Evolutionary conservation across 805 yeast species (phyloP).

Genomic region (Blastobotrys mokoenaii): DNA sequence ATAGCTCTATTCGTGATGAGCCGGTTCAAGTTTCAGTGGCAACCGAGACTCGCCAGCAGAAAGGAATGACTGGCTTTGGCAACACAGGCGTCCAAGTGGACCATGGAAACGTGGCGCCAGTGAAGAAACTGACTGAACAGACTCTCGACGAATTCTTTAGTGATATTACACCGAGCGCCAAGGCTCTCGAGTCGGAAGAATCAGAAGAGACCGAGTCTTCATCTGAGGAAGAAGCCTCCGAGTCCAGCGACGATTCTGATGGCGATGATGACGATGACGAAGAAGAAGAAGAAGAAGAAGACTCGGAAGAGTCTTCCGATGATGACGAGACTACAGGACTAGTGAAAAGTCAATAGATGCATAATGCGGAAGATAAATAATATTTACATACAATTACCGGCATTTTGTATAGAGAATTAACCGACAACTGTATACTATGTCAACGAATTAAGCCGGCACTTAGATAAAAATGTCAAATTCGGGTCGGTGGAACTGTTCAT

Average conservation of each 20-base stretch:
- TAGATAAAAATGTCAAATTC: conserved; percentile 43
- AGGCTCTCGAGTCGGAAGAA: conserved; percentile 16
- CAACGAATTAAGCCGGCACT: neutral
- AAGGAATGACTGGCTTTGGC: neutral
- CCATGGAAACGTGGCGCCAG: conserved; percentile 10
- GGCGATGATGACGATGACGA: conserved; percentile 27
- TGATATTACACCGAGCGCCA: conserved; percentile 31
- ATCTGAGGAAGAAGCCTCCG: conserved; percentile 23
- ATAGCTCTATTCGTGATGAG: conserved; percentile 30
- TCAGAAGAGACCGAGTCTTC: conserved; percentile 14
- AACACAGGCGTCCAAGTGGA: neutral
- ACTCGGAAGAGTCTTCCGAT: neutral
- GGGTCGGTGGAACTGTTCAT: conserved; percentile 31
- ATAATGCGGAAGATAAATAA: neutral
- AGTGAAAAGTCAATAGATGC: neutral
- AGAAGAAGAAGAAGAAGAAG: conserved; percentile 21
- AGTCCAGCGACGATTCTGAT: conserved; percentile 21
- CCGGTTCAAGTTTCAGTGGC: neutral
- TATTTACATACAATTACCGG: conserved; percentile 1
- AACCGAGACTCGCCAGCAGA: neutral
- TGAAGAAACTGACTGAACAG: conserved; percentile 49
- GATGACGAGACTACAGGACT: conserved; percentile 4
- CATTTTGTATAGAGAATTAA: neutral
- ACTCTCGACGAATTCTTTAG: conserved; percentile 83
- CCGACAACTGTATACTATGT: too few relatives aligned